A percentile compares a stretch with the other conserved stretches of the same genome.
Conservation (phyloP, 139 green algal genomes). For the Yamagishiella unicocca region DNA sequence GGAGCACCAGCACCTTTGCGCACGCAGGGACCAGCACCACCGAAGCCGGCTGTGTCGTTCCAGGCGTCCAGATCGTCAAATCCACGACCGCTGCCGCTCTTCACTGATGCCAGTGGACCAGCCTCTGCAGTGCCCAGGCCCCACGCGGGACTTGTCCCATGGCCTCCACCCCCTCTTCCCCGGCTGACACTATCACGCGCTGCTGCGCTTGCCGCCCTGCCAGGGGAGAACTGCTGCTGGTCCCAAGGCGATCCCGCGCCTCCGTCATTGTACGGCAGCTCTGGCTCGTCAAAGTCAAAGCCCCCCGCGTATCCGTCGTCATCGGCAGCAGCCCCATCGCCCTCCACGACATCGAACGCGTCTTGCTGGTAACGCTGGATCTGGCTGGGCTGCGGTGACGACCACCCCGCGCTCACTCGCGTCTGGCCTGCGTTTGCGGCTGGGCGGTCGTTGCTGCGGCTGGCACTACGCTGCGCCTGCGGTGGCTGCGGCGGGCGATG, state of each 20-base stretch:
- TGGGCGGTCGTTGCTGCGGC: neutral
- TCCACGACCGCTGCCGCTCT: neutral
- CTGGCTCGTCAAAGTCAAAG: neutral
- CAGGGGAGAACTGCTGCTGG: constrained; percentile 4
- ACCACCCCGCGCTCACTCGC: neutral
- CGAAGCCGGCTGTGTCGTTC: constrained; percentile 36
- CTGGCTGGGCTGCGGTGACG: neutral
- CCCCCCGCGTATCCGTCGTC: neutral
- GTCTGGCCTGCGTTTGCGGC: neutral
- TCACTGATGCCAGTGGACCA: neutral
- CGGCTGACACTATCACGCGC: neutral
- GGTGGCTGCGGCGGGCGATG: constrained; percentile 17
- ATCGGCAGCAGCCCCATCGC: neutral
- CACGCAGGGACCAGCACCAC: neutral
- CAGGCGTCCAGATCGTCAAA: constrained; percentile 28
- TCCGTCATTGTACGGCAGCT: neutral
- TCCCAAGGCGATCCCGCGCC: neutral
- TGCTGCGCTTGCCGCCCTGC: neutral
- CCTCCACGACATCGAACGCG: neutral
- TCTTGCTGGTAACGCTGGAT: neutral
- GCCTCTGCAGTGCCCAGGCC: neutral
- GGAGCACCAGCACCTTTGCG: neutral
- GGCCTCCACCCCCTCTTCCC: neutral
- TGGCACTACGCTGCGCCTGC: neutral
- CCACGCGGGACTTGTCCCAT: neutral